Base-by-base conservation (phyloP, 768 basidiomycete species). In the Amanita phalloides region DNA sequence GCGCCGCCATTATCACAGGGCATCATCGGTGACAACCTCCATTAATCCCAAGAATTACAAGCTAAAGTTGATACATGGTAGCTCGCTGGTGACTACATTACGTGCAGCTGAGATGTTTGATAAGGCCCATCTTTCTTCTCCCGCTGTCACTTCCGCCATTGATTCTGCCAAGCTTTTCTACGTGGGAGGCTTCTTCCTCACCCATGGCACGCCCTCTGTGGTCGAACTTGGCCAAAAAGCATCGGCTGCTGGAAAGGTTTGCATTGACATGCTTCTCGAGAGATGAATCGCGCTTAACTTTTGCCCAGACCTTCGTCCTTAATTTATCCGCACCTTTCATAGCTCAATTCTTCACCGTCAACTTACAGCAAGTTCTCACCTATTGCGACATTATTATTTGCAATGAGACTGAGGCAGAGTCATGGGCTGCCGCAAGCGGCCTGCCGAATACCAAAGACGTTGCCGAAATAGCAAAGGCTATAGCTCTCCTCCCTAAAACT, bases 311-410 rank as follows among this genome's bases (percentile, higher is more conserved):
- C 54, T 94, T 97, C 66, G 80, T 79, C 9, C 68, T 97, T 60
- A 99, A 99, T 75, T 77, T 99, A 60, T 95, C 92, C 7, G 96
- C 96, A 3, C 96, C 96, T 14, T 99, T 98, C 77, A 94, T 99
- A 68, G 73, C 89, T 49, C 85, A 92, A 68, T 95, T 96, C 78
- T 97, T 97, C 75, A 77, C 76, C 53, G 68, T 72, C 3, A 87
- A 94, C 64, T 73, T 99, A 14, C 76, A 90, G 57, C 72, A 86
- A 63, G 69, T 98, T 60, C 67, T 99, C 41, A 84, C 85, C 23
- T 84, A 86, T 72, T 79, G 78, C 55, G 96, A 99, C 67, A 73
- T 95, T 67, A 58, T 98, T 66, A 90, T 99, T 67, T 90, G 90
- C n/a, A 98, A 97, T 70, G 95, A 99, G 72, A 72, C 83, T 36